Evolutionary conservation across 495 filamentous ascomycete species (phyloP).

Genomic region (Penicillium taxi): DNA sequence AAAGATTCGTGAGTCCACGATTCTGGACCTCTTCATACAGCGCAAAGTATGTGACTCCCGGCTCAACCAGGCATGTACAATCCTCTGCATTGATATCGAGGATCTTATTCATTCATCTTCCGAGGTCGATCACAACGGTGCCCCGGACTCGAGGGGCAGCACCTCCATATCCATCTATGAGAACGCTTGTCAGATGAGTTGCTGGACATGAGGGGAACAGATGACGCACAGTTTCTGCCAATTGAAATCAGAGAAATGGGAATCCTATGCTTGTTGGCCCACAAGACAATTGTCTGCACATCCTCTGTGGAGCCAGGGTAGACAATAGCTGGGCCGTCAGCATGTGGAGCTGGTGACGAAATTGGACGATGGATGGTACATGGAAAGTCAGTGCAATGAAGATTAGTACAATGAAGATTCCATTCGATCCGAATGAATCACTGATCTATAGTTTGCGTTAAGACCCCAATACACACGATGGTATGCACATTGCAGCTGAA

Average conservation of each 20-base stretch:
- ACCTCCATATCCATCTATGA: constrained; percentile 8
- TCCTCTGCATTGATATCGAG: constrained; percentile 20
- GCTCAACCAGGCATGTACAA: constrained; percentile 24
- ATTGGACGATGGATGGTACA: constrained; percentile 12
- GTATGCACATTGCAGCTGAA: constrained; percentile 7
- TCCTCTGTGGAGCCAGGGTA: constrained; percentile 9
- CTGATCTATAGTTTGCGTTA: neutral
- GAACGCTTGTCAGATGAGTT: neutral
- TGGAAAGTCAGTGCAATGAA: constrained; percentile 8
- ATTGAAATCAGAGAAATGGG: constrained; percentile 12
- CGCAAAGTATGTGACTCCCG: constrained; percentile 48
- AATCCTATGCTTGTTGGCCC: constrained; percentile 10
- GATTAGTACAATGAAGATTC: no score
- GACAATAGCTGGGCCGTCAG: constrained; percentile 4
- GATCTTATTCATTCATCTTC: constrained; percentile 19
- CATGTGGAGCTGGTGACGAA: constrained; percentile 10
- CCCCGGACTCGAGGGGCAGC: constrained; percentile 9
- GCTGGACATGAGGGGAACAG: neutral
- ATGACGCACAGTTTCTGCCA: constrained; percentile 10
- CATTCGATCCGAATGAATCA: no score
- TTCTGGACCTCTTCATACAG: constrained; percentile 45
- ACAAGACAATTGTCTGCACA: constrained; percentile 8
- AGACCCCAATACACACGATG: constrained; percentile 13
- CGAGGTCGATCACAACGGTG: constrained; percentile 6
- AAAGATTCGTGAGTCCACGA: constrained; percentile 40